phyloP scores from a whole-genome alignment of 2,329 filamentous ascomycete species.

The Alternaria triticimaculans region DNA sequence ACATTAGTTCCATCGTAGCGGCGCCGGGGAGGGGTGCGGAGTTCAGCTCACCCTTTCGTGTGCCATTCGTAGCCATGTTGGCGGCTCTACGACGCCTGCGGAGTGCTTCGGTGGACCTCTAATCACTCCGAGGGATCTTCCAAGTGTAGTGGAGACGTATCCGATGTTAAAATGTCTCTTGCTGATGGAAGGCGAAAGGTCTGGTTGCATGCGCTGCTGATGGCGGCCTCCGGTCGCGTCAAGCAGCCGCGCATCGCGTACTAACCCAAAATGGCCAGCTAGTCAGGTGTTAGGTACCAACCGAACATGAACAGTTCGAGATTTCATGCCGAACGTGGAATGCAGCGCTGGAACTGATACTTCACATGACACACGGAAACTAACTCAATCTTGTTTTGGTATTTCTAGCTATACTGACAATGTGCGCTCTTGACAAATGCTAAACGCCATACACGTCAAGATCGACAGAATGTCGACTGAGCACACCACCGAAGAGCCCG shows the following conservation, averaged over 20 bases:
- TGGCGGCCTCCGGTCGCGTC: slow-evolving; percentile 10
- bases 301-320: not conserved
- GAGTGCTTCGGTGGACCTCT: slow-evolving; percentile 28
- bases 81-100: slow-evolving; percentile 43
- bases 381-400: not conserved
- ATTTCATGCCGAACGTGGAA: not conserved
- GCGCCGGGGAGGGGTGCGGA: slow-evolving; percentile 21
- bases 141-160: slow-evolving; percentile 4
- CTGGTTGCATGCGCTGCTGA: slow-evolving; percentile 10
- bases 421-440: not conserved
- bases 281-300: not conserved
- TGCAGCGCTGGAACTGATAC: not conserved
- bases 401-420: not conserved
- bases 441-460: not conserved
- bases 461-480: not conserved
- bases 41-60: slow-evolving; percentile 45
- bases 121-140: not conserved
- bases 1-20: slow-evolving; percentile 24
- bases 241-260: slow-evolving; percentile 14
- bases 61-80: slow-evolving; percentile 46
- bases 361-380: not conserved
- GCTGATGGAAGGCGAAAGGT: slow-evolving; percentile 28
- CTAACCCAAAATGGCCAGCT: slow-evolving; percentile 13
- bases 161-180: slow-evolving; percentile 9
- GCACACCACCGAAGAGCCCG: not conserved